Evolutionary conservation across 1,139 yeast species (phyloP), one percentile per base, ranked within the genome.

Genomic region (Candida gigantensis): DNA sequence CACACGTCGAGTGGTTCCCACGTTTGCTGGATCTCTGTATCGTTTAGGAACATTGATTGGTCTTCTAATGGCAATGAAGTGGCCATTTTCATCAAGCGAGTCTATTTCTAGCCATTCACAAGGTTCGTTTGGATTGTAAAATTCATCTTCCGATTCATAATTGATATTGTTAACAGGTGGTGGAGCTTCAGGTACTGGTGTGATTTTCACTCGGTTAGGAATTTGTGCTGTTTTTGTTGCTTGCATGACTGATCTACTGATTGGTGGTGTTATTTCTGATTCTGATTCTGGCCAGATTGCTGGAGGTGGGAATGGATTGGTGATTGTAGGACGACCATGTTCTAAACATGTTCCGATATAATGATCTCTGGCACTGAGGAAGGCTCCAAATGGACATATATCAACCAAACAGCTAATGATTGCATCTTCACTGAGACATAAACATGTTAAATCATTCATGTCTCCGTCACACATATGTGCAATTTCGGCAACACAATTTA

Each of bases 301-400:
- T 10, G 38, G 37, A 9, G 37, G 41, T 5, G 49, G 44, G 20
- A 38, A 39, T 8, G 47, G 45, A 30, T 44, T 40, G 5, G 48
- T 42, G 10, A 43, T 21, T 12, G 45, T 25, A 5, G 48, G 44
- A 23, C 39, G 36, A 9, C 47, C 47, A 37, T 65, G 70, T 49
- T 75, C 81, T 41, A 70, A 51, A 44, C 81, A 77, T 3, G 80
- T 73, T 1, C 81, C 82, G 47, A 69, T 56, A 42, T 55, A 77
- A 50, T 77, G 82, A 47, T 76, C 81, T 53, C 81, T 62, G 14
- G 79, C 71, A 23, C 74, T 60, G 35, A 68, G 57, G 48, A 68
- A 76, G 18, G 53, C 58, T 1, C 79, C 78, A 43, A 60, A 66
- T 0, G 78, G 76, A 48, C 81, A 75, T 9, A 62, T 60, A 42